Evolutionary conservation across 345 rosid genomes (phyloP).

Genomic region (Bruguiera sexangula): DNA sequence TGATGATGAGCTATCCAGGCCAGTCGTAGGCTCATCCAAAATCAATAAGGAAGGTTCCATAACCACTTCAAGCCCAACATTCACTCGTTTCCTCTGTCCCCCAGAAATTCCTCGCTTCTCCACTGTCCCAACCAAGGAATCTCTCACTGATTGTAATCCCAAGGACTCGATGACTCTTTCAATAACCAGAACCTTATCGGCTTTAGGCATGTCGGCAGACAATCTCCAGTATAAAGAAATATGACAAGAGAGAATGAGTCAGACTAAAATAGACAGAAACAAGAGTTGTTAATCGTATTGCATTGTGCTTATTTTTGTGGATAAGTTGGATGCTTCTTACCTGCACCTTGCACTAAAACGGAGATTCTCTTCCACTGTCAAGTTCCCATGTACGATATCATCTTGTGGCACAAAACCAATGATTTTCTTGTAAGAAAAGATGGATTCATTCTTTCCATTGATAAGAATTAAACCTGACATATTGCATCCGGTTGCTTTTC

Average conservation of each 20-base stretch:
- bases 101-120: constrained; percentile 90
- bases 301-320: neutral
- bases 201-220: constrained; percentile 70
- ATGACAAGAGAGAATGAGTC: constrained; percentile 11
- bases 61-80: constrained; percentile 91
- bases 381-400: constrained; percentile 89
- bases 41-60: constrained; percentile 93
- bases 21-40: constrained; percentile 89
- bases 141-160: constrained; percentile 76
- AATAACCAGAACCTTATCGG: constrained; percentile 78
- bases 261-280: constrained; percentile 16
- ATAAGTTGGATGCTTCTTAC: constrained; percentile 32
- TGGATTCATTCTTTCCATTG: constrained; percentile 70
- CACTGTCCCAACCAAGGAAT: constrained; percentile 86
- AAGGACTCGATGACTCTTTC: constrained; percentile 90
- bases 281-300: neutral
- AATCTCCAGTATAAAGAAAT: constrained; percentile 38
- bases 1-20: constrained; percentile 88
- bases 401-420: constrained; percentile 94
- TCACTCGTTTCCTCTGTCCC: constrained; percentile 91
- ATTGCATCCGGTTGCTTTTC: constrained; percentile 71
- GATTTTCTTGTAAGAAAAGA: constrained; percentile 69
- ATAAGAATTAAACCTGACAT: constrained; percentile 63
- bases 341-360: constrained; percentile 90
- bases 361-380: constrained; percentile 91